Base-by-base conservation (phyloP, 108 stramenopile genomes). In the Asterionellopsis glacialis region DNA sequence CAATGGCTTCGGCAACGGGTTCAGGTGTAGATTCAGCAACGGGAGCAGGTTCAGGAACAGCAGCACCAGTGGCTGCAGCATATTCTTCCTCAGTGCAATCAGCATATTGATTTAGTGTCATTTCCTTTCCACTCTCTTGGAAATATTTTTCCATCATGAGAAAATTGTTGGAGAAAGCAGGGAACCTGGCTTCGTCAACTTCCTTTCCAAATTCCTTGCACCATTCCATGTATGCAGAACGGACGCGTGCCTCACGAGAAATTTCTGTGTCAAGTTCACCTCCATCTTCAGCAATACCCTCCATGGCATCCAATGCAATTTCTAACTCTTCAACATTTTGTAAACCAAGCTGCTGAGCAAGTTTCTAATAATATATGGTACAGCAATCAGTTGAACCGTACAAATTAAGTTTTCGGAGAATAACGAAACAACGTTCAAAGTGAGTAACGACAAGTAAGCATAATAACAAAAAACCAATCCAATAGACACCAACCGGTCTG, bases 111-210 rank as follows among this genome's bases (percentile, higher is more conserved):
- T 82, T 82, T 60, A 82, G 57, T 18, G n/a, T 5, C 61, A 63
- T 79, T 59, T 68, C 75, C 55, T 73, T 69, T n/a, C 66, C 78
- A 61, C 80, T 77, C 42, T 77, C 78, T 44, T 84, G 73, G 0
- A 87, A 81, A 48, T 77, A 89, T 21, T 82, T 79, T 67, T 93
- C 88, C 91, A 93, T 93, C n/a, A 79, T 79, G 63, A 89, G 55
- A 68, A 77, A 89, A 70, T 93, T 93, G 25, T 66, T 63, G 16
- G 68, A 76, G 62, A 93, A 93, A 12, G 79, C 74, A 11, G 78
- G 72, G 64, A 87, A 93, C 0, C 91, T 78, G 49, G 69, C 24
- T 60, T 93, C 91, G 51, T 87, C 83, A 11, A 64, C 64, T 50
- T 74, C 58, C 63, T 85, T 93, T 27, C 68, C 80, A 41, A 75